These are phyloP conservation scores for Staphylotrichum tortipilum DNA, from an alignment of 495 filamentous ascomycete species.

Conservation along the genomic window DNA sequence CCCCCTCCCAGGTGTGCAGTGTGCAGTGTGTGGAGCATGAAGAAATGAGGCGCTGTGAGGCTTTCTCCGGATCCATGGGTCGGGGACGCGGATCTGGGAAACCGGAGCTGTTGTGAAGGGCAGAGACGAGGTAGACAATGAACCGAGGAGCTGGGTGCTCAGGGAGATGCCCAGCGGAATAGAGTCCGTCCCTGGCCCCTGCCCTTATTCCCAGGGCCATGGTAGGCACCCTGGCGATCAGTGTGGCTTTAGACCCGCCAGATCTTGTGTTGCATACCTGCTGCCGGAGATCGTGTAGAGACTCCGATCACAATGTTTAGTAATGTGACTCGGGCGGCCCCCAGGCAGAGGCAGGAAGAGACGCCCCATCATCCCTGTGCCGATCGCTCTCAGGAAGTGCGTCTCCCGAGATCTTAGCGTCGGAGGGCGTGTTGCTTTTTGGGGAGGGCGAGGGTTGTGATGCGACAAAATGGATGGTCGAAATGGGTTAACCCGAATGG, in stretches of 20 bases:
- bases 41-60: background rate
- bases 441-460: background rate
- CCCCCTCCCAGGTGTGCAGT: too few species aligned
- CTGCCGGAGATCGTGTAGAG: background rate
- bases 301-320: background rate
- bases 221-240: background rate
- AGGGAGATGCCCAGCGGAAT: background rate
- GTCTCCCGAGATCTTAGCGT: background rate
- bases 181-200: background rate
- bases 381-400: background rate
- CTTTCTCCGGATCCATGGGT: background rate
- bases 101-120: background rate
- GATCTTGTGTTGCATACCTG: constrained; percentile 9
- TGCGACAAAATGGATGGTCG: background rate
- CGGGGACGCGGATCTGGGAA: background rate
- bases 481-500: too few species aligned
- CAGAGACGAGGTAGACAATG: background rate
- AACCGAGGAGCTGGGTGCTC: background rate
- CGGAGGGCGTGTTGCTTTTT: constrained; percentile 1
- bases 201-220: background rate
- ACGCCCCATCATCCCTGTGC: too few species aligned
- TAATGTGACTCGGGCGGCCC: background rate
- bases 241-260: background rate
- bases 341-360: too few species aligned
- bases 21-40: background rate